These are phyloP conservation scores for Spergularia azorica DNA, from an alignment of 179 eudicot genomes.

Conservation along the genomic window DNA sequence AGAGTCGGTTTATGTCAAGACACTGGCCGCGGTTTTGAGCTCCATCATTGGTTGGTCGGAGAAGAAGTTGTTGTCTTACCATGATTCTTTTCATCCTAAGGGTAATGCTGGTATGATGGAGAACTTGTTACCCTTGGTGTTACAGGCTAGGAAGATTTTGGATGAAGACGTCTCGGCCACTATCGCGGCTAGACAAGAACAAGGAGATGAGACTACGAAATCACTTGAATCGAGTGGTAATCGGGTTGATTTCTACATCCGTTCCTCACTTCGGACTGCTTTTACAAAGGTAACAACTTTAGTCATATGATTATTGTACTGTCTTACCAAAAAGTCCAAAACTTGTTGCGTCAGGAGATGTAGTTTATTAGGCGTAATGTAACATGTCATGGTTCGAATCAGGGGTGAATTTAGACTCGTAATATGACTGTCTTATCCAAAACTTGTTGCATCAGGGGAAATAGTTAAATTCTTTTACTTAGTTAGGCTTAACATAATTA, in stretches of 20 bases:
- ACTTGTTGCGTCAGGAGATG: background rate
- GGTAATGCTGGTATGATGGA: conserved; percentile 52
- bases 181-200: conserved; percentile 41
- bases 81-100: conserved; percentile 39
- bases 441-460: too few relatives aligned
- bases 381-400: conserved; percentile 37
- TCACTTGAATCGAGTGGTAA: conserved; percentile 31
- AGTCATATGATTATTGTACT: background rate
- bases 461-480: too few relatives aligned
- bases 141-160: conserved; percentile 55
- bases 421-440: too few relatives aligned
- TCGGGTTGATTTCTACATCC: conserved; percentile 67
- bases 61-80: conserved; percentile 64
- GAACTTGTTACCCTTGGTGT: conserved; percentile 59
- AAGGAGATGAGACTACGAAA: conserved; percentile 24
- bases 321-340: background rate
- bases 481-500: too few relatives aligned
- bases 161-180: conserved; percentile 60
- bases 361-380: background rate
- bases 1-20: conserved; percentile 53
- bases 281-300: conserved; percentile 60
- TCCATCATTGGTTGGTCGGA: conserved; percentile 72
- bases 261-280: conserved; percentile 67
- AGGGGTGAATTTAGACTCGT: too few relatives aligned
- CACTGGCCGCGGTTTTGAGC: conserved; percentile 51